These are phyloP conservation scores for Xylariaceae sp. DNA, from an alignment of 2,329 filamentous ascomycete genomes.

Conservation along the genomic window DNA sequence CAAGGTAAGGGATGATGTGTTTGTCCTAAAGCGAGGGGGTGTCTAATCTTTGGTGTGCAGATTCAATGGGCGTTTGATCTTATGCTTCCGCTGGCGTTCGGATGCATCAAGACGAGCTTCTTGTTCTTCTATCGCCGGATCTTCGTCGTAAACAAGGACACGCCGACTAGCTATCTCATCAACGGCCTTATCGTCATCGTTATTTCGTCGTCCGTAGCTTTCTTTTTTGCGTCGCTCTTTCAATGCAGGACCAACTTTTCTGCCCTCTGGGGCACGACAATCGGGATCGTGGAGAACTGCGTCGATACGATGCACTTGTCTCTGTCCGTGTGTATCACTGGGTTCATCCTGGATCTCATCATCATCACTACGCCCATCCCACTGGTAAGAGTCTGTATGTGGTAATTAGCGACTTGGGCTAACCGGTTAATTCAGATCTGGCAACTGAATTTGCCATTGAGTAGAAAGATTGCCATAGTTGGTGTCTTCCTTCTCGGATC, in stretches of 20 bases:
- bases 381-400: slow-evolving; percentile 12
- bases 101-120: slow-evolving; percentile 23
- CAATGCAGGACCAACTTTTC: slow-evolving; percentile 16
- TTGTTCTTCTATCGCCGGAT: slow-evolving; percentile 24
- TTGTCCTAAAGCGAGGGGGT: not conserved
- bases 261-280: slow-evolving; percentile 17
- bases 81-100: slow-evolving; percentile 22
- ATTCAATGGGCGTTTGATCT: slow-evolving; percentile 21
- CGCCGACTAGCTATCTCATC: slow-evolving; percentile 10
- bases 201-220: slow-evolving; percentile 5
- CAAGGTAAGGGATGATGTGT: slow-evolving; percentile 4
- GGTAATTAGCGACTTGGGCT: too few relatives aligned
- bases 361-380: slow-evolving; percentile 21
- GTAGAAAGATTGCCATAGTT: slow-evolving; percentile 6
- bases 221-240: slow-evolving; percentile 21
- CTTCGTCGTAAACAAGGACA: slow-evolving; percentile 14
- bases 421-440: slow-evolving; percentile 4
- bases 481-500: slow-evolving; percentile 13
- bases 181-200: slow-evolving; percentile 12
- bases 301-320: slow-evolving; percentile 1
- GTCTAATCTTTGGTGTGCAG: slow-evolving; percentile 10
- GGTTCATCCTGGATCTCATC: slow-evolving; percentile 17
- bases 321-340: slow-evolving; percentile 18
- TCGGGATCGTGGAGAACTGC: slow-evolving; percentile 9
- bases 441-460: slow-evolving; percentile 6